A percentile compares a stretch with the other conserved stretches of the same genome.
Conservation (phyloP, 768 basidiomycete genomes). For the Amanita pseudoporphyria region DNA sequence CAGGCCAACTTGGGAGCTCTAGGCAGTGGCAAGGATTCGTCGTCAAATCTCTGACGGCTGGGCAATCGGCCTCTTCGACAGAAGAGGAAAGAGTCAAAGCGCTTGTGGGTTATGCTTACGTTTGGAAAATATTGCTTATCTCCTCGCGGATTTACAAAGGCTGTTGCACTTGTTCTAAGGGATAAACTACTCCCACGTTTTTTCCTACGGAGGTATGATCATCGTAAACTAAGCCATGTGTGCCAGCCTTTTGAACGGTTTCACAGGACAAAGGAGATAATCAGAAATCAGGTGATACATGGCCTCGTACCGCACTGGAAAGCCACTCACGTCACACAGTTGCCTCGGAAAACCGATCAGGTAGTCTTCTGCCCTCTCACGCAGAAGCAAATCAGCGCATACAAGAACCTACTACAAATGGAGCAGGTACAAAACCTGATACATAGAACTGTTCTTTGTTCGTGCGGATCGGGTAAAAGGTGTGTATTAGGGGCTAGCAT, state of each 20-base stretch:
- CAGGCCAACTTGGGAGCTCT: slow-evolving; percentile 60
- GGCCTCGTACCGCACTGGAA: slow-evolving; percentile 4
- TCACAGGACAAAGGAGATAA: slow-evolving; percentile 65
- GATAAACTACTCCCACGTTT: slow-evolving; percentile 69
- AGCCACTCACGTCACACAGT: slow-evolving; percentile 26
- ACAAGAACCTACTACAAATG: slow-evolving; percentile 60
- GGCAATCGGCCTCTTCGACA: slow-evolving; percentile 58
- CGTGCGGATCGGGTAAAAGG: slow-evolving; percentile 57
- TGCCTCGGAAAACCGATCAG: slow-evolving; percentile 83
- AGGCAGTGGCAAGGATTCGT: slow-evolving; percentile 75
- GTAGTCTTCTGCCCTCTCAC: slow-evolving; percentile 93
- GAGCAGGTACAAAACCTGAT: slow-evolving; percentile 63
- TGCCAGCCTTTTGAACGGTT: slow-evolving; percentile 10
- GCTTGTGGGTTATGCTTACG: slow-evolving; percentile 24
- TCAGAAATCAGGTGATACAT: slow-evolving; percentile 52
- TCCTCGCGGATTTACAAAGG: slow-evolving; percentile 20
- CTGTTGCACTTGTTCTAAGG: slow-evolving; percentile 51
- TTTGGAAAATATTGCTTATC: not conserved
- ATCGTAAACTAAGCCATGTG: not conserved
- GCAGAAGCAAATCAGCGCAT: slow-evolving; percentile 55
- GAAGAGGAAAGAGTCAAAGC: slow-evolving; percentile 52
- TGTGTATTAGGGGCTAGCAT: slow-evolving; percentile 18
- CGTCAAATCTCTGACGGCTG: slow-evolving; percentile 52
- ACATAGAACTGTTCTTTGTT: slow-evolving; percentile 59
- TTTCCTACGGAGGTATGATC: slow-evolving; percentile 65